These are phyloP conservation scores for Fusarium domesticum DNA, from an alignment of 2,329 filamentous ascomycete species.

Conservation along the genomic window DNA sequence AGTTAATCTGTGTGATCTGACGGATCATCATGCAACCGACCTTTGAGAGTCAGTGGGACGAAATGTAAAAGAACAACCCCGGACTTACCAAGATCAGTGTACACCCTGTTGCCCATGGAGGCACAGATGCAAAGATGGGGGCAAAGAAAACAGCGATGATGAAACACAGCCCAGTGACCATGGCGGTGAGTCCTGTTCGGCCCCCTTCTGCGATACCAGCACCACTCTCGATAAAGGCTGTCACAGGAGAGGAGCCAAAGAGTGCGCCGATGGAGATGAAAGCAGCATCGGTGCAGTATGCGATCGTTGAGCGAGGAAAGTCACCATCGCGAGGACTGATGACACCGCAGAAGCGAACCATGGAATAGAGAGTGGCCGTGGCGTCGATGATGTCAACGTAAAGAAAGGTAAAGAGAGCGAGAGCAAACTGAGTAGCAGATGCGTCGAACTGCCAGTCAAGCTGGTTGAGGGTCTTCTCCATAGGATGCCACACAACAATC, in stretches of 20 bases:
- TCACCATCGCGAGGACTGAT: constrained; percentile 67
- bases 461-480: constrained; percentile 58
- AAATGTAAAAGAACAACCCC: accelerated
- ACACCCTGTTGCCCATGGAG: constrained; percentile 74
- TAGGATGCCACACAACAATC: constrained; percentile 69
- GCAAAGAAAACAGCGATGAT: constrained; percentile 71
- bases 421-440: constrained; percentile 59
- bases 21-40: constrained; percentile 77
- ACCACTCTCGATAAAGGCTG: constrained; percentile 72
- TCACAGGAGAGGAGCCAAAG: constrained; percentile 68
- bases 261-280: constrained; percentile 70
- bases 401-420: constrained; percentile 73
- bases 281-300: constrained; percentile 69
- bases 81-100: constrained; percentile 62
- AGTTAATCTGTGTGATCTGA: constrained; percentile 72
- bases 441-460: constrained; percentile 63
- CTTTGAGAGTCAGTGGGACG: constrained; percentile 32
- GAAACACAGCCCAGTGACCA: constrained; percentile 67
- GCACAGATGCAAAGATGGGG: constrained; percentile 72
- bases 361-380: constrained; percentile 76
- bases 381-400: constrained; percentile 79
- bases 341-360: constrained; percentile 70
- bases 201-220: constrained; percentile 75
- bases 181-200: constrained; percentile 68
- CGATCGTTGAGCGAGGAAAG: constrained; percentile 80